Evolutionary conservation across 768 basidiomycete genomes (phyloP), one percentile per base, ranked within the genome.

Genomic region (Dentipellis fragilis): DNA sequence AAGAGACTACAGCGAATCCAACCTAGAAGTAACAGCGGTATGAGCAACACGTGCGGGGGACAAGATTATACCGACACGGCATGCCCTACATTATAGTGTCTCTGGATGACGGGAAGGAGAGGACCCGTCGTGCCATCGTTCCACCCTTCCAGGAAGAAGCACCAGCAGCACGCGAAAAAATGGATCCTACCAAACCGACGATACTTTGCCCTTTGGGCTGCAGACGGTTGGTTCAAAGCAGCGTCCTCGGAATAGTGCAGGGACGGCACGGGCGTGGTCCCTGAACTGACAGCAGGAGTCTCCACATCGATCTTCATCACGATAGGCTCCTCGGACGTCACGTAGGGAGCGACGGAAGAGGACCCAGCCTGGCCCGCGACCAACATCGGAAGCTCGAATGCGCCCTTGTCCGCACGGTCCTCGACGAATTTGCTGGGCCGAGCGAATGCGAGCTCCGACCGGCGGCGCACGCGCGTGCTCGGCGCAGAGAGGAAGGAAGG

Each of bases 21-120:
- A 61, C 21, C 58, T 62, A 50, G 19, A 23, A 22, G 22, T 10
- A 23, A 12, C 6, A 22, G 39, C 11, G 19, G 16, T 22, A 39
- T 37, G 14, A 29, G 16, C n/a, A 17, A 42, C 14, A 35, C 19
- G 17, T 16, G 17, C 6, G n/a, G 21, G 23, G 46, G 19, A 11
- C 10, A 51, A 35, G 7, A 39, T 16, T 3, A 11, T 9, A 55
- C 59, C 29, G 29, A 29, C 29, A 6, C 29, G 6, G 29, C 6
- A 29, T 29, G 29, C 29, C 29, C 10, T 23, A 60, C 61, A 23
- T 59, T 49, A 50, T 60, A 60, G 22, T 48, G 37, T 9, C 23
- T 35, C 40, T 61, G 60, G 19, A 59, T 52, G 17, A 52, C 49
- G 16, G 61, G 63, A 7, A 62, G 58, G 21, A 63, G 57, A 5